Evolutionary conservation across 148 eudicot genomes (phyloP).

Genomic region (Camellia lanceoleosa): DNA sequence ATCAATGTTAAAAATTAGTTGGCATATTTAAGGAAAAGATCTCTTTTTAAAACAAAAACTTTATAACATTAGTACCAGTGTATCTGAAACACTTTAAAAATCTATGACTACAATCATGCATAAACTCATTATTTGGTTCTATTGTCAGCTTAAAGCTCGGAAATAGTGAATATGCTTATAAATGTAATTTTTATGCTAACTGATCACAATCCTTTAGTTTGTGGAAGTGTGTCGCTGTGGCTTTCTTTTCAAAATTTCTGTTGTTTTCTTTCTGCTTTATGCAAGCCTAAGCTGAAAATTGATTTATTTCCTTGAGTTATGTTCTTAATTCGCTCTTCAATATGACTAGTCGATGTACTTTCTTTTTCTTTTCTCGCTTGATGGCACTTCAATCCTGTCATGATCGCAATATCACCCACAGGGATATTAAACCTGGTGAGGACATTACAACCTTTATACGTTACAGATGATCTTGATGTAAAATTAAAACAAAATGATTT

Average conservation of each 20-base stretch:
- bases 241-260: neutral
- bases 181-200: neutral
- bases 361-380: slow-evolving; percentile 45
- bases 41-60: neutral
- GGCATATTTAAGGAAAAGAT: neutral
- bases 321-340: neutral
- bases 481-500: neutral
- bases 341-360: slow-evolving; percentile 12
- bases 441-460: neutral
- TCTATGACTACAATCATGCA: neutral
- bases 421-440: slow-evolving; percentile 99
- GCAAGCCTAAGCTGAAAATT: slow-evolving; percentile 3
- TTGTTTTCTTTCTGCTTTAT: neutral
- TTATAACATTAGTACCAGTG: neutral
- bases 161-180: neutral
- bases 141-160: neutral
- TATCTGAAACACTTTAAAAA: neutral
- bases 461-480: neutral
- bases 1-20: neutral
- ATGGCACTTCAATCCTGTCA: slow-evolving; percentile 93
- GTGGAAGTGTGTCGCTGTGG: neutral
- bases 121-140: neutral
- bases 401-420: slow-evolving; percentile 89
- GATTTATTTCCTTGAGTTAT: neutral
- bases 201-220: neutral